Percentiles rank a stretch among this genome's conserved stretches.
Conservation (phyloP, 1,139 yeast species). For the Taiozyma sp. region DNA sequence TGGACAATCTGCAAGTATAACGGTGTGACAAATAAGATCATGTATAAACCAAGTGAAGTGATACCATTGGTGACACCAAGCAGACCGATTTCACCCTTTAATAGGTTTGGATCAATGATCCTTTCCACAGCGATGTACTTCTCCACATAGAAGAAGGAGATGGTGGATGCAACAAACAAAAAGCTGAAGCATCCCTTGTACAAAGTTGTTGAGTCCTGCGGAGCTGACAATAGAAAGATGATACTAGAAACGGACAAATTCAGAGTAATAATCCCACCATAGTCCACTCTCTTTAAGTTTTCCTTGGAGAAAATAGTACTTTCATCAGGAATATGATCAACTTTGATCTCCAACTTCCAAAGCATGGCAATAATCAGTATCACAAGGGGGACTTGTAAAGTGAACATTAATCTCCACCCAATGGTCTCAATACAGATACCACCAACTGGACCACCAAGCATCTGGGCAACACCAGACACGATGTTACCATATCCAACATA, state of each 20-base stretch:
- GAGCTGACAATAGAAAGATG: conserved; percentile 36
- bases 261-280: conserved; percentile 64
- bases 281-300: conserved; percentile 62
- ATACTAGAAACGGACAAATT: conserved; percentile 49
- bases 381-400: conserved; percentile 62
- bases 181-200: conserved; percentile 7
- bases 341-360: conserved; percentile 25
- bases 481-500: conserved; percentile 57
- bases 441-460: conserved; percentile 69
- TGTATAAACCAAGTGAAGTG: conserved; percentile 43
- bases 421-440: conserved; percentile 66
- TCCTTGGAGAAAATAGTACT: conserved; percentile 32
- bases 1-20: conserved; percentile 48
- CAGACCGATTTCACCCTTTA: conserved; percentile 42
- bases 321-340: conserved; percentile 30
- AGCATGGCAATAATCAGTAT: conserved; percentile 34
- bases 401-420: conserved; percentile 77
- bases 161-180: conserved; percentile 7
- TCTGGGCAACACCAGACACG: conserved; percentile 62
- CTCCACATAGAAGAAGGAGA: conserved; percentile 40
- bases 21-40: conserved; percentile 48
- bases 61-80: conserved; percentile 53
- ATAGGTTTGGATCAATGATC: conserved; percentile 47
- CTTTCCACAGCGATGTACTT: conserved; percentile 46
- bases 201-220: conserved; percentile 8